Base-by-base conservation (phyloP, 1,284 basidiomycete genomes). In the Tausonia pullulans region DNA sequence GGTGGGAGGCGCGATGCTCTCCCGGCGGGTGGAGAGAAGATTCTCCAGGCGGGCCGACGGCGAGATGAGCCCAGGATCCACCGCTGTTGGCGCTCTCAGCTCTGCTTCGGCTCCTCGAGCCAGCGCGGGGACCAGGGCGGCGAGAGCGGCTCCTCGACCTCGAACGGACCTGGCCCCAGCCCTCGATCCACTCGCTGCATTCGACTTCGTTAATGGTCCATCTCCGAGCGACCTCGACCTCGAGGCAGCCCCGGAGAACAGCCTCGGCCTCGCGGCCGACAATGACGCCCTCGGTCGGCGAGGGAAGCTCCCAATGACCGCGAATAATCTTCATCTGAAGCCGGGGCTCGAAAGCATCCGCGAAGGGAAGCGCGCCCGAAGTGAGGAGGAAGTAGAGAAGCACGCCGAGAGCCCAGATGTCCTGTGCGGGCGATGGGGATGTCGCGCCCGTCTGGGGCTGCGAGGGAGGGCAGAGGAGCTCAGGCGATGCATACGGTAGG, bases 341-440 rank as follows among this genome's bases (percentile, higher is more conserved):
- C 57, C 93, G 79, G 0, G 90, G 91, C 73, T 96, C 93, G 72
- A 90, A 97, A 0, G 86, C 78, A 74, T 97, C 93, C 44, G 74
- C 78, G 73, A 96, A 96, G 0, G 93, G 93, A 3, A 96, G 78
- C 44, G 59, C 39, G 41, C 80, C 79, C 2, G 90, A 90, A 0
- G 85, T 86, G 44, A 96, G 79, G 3, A 96, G 79, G 4, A 87
- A 84, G 71, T 91, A 90, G 0, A 96, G 82, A 70, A 95, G 82
- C 61, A 93, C 85, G 0, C 93, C 93, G 2, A 95, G 77, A 0
- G 93, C 92, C 93, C 93, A 97, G 46, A 96, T 85, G 70, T 97
- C 93, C 73, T 91, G 88, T 0, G 87, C 83, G 11, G 76, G 69
- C 0, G 70, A 73, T 27, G 27, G 27, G 27, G 27, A 27, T 27